Evolutionary conservation across 208 protist genomes (phyloP).

Genomic region (Crithidia thermophila): DNA sequence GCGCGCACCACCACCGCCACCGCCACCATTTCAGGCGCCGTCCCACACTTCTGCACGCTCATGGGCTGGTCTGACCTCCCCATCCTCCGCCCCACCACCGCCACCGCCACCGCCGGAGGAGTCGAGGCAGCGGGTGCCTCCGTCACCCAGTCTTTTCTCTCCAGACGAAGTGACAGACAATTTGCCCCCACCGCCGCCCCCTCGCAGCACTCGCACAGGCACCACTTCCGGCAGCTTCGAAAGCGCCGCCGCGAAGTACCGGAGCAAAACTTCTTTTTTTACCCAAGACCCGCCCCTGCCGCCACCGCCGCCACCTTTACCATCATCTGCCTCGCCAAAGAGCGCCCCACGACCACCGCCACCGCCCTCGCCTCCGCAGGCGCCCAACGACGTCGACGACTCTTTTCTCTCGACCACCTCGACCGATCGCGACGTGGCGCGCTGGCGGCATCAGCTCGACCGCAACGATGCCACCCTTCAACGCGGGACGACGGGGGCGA

Average conservation of each 20-base stretch:
- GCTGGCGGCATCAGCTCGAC: conserved; percentile 9
- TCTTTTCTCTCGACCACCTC: conserved; percentile 21
- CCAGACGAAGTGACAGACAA: conserved; percentile 27
- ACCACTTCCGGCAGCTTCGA: background rate
- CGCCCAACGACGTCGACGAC: background rate
- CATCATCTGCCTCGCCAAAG: background rate
- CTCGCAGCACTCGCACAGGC: background rate
- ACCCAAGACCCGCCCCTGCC: background rate
- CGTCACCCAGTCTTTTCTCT: conserved; percentile 1
- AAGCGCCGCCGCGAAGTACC: background rate
- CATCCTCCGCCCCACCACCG: background rate
- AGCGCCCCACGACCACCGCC: conserved; percentile 6
- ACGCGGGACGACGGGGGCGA: background rate
- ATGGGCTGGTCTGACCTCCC: background rate
- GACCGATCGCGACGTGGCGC: conserved; percentile 14
- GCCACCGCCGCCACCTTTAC: conserved; percentile 2
- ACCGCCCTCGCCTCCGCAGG: background rate
- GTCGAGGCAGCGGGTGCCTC: background rate
- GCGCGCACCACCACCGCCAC: background rate
- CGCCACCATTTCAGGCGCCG: background rate
- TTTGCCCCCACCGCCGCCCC: conserved; percentile 2
- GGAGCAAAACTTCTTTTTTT: background rate
- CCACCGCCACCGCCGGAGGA: conserved; percentile 12
- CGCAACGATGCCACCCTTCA: conserved; percentile 1
- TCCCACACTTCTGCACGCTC: background rate